Conservation (phyloP, 2,329 filamentous ascomycete genomes). For the Nakataea oryzae region DNA sequence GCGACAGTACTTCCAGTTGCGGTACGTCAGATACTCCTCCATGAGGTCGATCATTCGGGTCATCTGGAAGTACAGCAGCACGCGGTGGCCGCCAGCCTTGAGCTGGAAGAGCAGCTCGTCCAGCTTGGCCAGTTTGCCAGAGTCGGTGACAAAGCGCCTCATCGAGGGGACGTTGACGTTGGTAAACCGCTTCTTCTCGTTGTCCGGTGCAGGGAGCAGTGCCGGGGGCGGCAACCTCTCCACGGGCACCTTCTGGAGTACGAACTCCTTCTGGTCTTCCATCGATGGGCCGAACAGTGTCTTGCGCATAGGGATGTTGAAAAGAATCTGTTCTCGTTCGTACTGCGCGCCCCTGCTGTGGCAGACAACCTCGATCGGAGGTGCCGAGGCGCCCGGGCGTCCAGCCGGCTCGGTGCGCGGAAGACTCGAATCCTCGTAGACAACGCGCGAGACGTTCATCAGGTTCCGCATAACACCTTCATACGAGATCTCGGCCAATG, state of each 20-base stretch:
- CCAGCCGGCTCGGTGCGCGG: constrained; percentile 72
- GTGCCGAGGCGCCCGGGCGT: constrained; percentile 68
- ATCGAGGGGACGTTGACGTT: constrained; percentile 92
- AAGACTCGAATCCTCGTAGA: constrained; percentile 62
- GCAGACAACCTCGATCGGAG: constrained; percentile 73
- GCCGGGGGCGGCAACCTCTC: constrained; percentile 50
- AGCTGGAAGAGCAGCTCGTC: constrained; percentile 80
- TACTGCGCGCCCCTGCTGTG: constrained; percentile 52
- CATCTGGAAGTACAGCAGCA: constrained; percentile 99
- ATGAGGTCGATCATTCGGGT: constrained; percentile 99
- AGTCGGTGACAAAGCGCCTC: constrained; percentile 95
- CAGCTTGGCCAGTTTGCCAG: constrained; percentile 86
- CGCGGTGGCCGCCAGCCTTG: constrained; percentile 86
- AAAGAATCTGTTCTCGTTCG: constrained; percentile 66
- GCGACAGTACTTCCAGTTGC: constrained; percentile 97
- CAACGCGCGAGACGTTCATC: constrained; percentile 63
- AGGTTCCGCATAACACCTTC: constrained; percentile 66
- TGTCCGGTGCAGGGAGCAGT: constrained; percentile 68
- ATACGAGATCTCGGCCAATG: constrained; percentile 57
- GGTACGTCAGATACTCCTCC: constrained; percentile 97
- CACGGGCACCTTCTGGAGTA: constrained; percentile 62
- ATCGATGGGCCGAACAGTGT: constrained; percentile 58
- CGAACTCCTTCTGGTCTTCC: constrained; percentile 60
- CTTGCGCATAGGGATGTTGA: constrained; percentile 67
- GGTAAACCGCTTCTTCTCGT: constrained; percentile 74